phyloP scores from a whole-genome alignment of 805 yeast species.

The Candida parachauliodes region DNA sequence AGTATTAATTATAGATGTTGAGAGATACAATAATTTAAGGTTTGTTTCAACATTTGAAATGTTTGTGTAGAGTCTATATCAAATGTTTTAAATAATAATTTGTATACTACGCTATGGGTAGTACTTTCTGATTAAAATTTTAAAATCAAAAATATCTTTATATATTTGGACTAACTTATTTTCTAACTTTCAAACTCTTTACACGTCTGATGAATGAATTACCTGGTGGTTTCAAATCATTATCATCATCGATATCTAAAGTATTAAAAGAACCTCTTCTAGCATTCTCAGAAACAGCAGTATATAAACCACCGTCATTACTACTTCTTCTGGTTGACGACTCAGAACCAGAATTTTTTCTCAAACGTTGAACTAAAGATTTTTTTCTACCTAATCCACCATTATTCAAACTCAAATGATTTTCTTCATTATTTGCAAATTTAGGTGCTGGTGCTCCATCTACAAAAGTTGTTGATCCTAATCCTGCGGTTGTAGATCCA shows the following conservation, averaged over 20 bases:
- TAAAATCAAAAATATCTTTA: no score
- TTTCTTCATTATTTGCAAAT: slow-evolving; percentile 23
- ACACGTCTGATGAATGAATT: slow-evolving; percentile 77
- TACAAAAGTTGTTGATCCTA: slow-evolving; percentile 87
- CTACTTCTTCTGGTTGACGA: slow-evolving; percentile 29
- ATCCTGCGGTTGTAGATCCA: slow-evolving; percentile 81
- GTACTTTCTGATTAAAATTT: no score
- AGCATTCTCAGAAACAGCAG: slow-evolving; percentile 9
- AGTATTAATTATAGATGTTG: no score
- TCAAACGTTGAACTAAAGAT: slow-evolving; percentile 70
- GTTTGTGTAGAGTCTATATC: no score
- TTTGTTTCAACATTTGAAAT: background rate
- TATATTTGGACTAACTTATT: no score
- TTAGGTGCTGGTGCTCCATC: slow-evolving; percentile 94
- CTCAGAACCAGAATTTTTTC: slow-evolving; percentile 36
- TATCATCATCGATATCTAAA: slow-evolving; percentile 11
- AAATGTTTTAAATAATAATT: no score
- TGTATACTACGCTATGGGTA: no score
- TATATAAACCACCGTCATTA: slow-evolving; percentile 17
- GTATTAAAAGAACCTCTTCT: slow-evolving; percentile 15
- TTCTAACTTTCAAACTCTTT: slow-evolving; percentile 75
- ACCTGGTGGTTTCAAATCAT: slow-evolving; percentile 23
- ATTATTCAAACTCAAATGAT: slow-evolving; percentile 18
- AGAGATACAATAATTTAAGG: no score
- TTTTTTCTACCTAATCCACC: slow-evolving; percentile 73